These are phyloP conservation scores for Lophium mytilinum DNA, from an alignment of 495 filamentous ascomycete species.

Conservation along the genomic window DNA sequence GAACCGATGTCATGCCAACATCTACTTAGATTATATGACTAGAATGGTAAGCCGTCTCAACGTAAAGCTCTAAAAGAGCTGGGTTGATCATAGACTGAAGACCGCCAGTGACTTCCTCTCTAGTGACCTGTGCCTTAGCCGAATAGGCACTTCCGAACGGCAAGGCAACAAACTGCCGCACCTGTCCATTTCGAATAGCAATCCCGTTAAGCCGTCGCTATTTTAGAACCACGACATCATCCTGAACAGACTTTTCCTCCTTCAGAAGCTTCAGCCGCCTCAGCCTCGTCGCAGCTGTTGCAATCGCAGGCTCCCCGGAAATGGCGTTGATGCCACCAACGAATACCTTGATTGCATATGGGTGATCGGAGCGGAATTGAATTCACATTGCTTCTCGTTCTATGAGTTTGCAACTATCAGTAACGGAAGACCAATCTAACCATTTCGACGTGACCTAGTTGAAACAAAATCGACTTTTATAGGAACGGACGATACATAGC, in stretches of 20 bases:
- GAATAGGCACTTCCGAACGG: slow-evolving; percentile 15
- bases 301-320: slow-evolving; percentile 9
- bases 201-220: slow-evolving; percentile 22
- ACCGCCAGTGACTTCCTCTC: slow-evolving; percentile 10
- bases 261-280: slow-evolving; percentile 2
- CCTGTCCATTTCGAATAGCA: slow-evolving; percentile 6
- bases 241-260: slow-evolving; percentile 2
- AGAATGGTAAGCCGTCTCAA: too few relatives aligned
- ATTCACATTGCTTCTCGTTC: slow-evolving; percentile 18
- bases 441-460: too few relatives aligned
- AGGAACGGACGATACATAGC: too few relatives aligned
- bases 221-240: slow-evolving; percentile 10
- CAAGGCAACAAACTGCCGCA: slow-evolving; percentile 23
- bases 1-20: too few relatives aligned
- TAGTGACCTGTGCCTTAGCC: slow-evolving; percentile 14
- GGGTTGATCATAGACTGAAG: slow-evolving; percentile 19
- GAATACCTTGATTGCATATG: slow-evolving; percentile 12
- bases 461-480: too few relatives aligned
- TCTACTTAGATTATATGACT: too few relatives aligned
- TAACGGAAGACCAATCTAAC: too few relatives aligned
- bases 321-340: slow-evolving; percentile 16
- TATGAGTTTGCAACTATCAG: too few relatives aligned
- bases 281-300: slow-evolving; percentile 2
- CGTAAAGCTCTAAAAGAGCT: too few relatives aligned
- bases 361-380: not conserved